Evolutionary conservation across 106 monocot genomes (phyloP), one percentile per base, ranked within the genome.

Genomic region (Phalaenopsis aphrodite): DNA sequence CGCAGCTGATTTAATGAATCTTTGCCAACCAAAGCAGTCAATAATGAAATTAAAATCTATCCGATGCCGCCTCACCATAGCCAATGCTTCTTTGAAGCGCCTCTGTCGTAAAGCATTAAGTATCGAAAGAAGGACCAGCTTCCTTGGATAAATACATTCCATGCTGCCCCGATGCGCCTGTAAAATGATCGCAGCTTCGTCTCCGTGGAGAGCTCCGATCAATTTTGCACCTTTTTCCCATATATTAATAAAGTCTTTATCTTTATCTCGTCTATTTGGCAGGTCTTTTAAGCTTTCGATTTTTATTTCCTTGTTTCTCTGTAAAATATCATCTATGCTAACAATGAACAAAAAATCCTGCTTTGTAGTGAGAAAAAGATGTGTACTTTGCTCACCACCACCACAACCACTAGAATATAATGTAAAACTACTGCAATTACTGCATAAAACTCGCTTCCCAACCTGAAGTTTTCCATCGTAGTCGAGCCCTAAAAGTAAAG

Each of bases 221-320:
- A 99, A 49, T 55, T 91, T 94, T 75, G 99, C 93, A 10, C 99
- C 95, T 82, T 84, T 93, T 83, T 99, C 99, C 99, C 99, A 99
- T 56, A 99, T 81, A 83, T 78, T 72, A 19, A 93, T 52, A 72
- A 75, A 80, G 55, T 93, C 90, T 80, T 80, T 89, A 73, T 77
- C 81, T 72, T 88, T 92, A 58, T 82, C 79, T 78, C 49, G 61
- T 43, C 56, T 69, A 30, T 81, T 78, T 10, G 42, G 78, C 47
- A 24, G 83, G 72, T 58, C 77, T 75, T 38, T 79, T 68, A 75
- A 75, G 23, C 77, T 79, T 55, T 88, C 89, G 58, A 87, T 72
- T 48, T 85, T 83, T 47, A 79, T 23, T 75, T 89, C 95, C 55
- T 72, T 56, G 39, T 85, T 83, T 7, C 87, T 89, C 84, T 84